Percentiles rank a stretch among this genome's conserved stretches.
These are phyloP conservation scores for Kazachstania viticola DNA, from an alignment of 805 yeast species.

Conservation along the genomic window DNA sequence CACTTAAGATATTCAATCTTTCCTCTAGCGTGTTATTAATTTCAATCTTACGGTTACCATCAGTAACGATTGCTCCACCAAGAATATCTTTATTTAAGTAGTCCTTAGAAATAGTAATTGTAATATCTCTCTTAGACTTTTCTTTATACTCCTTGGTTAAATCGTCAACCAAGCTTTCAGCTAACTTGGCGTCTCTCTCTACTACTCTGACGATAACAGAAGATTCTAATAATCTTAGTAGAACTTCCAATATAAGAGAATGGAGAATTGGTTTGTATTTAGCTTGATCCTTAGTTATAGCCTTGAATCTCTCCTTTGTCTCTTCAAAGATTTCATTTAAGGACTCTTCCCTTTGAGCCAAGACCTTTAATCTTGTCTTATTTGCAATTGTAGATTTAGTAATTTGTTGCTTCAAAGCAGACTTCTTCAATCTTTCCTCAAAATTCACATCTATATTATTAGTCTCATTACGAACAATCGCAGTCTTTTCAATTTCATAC, in stretches of 20 bases:
- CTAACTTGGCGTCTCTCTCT: slow-evolving; percentile 27
- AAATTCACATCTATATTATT: slow-evolving; percentile 74
- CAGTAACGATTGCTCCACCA: slow-evolving; percentile 76
- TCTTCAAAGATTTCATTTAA: slow-evolving; percentile 62
- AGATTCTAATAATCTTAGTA: slow-evolving; percentile 63
- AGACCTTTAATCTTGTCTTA: slow-evolving; percentile 85
- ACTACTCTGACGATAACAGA: slow-evolving; percentile 51
- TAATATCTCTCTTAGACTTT: slow-evolving; percentile 46
- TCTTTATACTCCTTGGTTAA: slow-evolving; percentile 56
- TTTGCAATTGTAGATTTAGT: slow-evolving; percentile 90
- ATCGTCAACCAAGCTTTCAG: slow-evolving; percentile 32
- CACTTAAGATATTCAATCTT: slow-evolving; percentile 72
- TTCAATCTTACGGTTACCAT: slow-evolving; percentile 70
- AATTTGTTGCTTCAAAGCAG: slow-evolving; percentile 87
- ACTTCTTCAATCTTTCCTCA: slow-evolving; percentile 80
- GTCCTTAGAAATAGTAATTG: slow-evolving; percentile 44
- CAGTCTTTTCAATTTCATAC: slow-evolving; percentile 94
- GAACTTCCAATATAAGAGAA: slow-evolving; percentile 70
- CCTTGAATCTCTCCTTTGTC: slow-evolving; percentile 51
- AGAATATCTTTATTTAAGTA: slow-evolving; percentile 46
- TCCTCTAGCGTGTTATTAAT: slow-evolving; percentile 91
- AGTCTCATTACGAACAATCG: slow-evolving; percentile 85
- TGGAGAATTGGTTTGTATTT: slow-evolving; percentile 60
- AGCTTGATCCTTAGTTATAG: slow-evolving; percentile 40
- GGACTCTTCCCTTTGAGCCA: slow-evolving; percentile 75